Conservation (phyloP, 768 basidiomycete species). For the Leccinum arenicola region DNA sequence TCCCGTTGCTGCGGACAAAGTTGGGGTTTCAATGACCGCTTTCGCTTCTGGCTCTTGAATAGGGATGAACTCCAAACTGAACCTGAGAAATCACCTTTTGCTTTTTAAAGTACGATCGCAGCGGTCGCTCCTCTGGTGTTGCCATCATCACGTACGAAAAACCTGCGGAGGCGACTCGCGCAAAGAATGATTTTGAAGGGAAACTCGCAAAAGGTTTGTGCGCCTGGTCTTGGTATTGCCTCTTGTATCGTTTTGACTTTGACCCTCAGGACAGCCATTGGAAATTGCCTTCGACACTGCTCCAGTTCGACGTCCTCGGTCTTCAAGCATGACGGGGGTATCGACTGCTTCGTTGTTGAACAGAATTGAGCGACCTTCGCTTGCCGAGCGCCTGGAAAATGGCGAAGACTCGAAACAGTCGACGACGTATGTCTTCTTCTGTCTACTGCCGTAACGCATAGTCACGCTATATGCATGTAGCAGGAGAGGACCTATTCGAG, state of each 20-base stretch:
- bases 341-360: slow-evolving; percentile 62
- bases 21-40: slow-evolving; percentile 35
- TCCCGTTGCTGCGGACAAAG: slow-evolving; percentile 25
- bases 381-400: slow-evolving; percentile 60
- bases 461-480: slow-evolving; percentile 11
- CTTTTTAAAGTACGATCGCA: slow-evolving; percentile 86
- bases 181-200: slow-evolving; percentile 83
- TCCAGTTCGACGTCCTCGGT: slow-evolving; percentile 45
- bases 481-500: slow-evolving; percentile 49
- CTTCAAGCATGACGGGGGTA: slow-evolving; percentile 41
- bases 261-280: slow-evolving; percentile 73
- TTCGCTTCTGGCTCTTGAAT: slow-evolving; percentile 42
- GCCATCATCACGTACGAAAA: slow-evolving; percentile 82
- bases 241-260: slow-evolving; percentile 1
- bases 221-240: background rate
- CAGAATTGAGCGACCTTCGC: slow-evolving; percentile 72
- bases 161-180: slow-evolving; percentile 70
- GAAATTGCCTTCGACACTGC: slow-evolving; percentile 57
- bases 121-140: slow-evolving; percentile 85
- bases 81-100: slow-evolving; percentile 50
- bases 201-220: slow-evolving; percentile 79
- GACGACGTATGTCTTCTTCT: slow-evolving; percentile 7
- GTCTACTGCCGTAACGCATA: background rate
- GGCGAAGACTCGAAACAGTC: slow-evolving; percentile 34
- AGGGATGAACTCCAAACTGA: slow-evolving; percentile 47